Evolutionary conservation across 768 basidiomycete species (phyloP).

Genomic region (Mycena floridula): DNA sequence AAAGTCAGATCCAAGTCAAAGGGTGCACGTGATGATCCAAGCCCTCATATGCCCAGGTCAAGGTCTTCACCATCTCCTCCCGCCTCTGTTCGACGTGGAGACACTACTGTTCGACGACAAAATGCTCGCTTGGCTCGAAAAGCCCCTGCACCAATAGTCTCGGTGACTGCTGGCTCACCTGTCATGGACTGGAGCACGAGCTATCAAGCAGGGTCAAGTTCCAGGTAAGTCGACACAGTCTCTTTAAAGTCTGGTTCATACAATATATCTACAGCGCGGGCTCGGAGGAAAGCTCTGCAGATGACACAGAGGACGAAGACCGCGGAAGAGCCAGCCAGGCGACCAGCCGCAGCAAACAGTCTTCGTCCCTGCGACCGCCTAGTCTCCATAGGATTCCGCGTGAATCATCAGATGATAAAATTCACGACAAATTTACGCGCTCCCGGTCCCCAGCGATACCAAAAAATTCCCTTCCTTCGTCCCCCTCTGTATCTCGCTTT

Average conservation of each 20-base stretch:
- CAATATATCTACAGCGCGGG: conserved; percentile 34
- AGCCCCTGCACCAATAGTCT: conserved; percentile 23
- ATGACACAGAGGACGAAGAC: conserved; percentile 51
- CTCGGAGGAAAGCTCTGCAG: conserved; percentile 44
- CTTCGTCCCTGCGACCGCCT: conserved; percentile 20
- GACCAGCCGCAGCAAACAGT: conserved; percentile 17
- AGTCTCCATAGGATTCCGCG: conserved; percentile 31
- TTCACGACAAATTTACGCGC: conserved; percentile 55
- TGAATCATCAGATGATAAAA: conserved; percentile 30
- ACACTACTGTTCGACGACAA: conserved; percentile 32
- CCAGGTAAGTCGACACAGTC: conserved; percentile 51
- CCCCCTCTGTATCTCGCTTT: conserved; percentile 37
- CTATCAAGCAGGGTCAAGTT: conserved; percentile 82
- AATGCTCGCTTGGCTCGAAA: conserved; percentile 29
- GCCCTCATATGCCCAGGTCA: conserved; percentile 70
- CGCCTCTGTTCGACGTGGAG: conserved; percentile 44
- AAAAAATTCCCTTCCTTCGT: conserved; percentile 30
- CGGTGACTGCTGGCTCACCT: conserved; percentile 16
- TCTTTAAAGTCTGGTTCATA: not conserved
- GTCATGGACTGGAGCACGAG: conserved; percentile 76
- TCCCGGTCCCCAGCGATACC: conserved; percentile 59
- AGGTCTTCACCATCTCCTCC: conserved; percentile 74
- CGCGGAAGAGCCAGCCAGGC: conserved; percentile 23
- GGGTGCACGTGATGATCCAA: no score
- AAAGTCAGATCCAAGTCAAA: conserved; percentile 1